Conservation (phyloP, 176 grass and related monocot species). For the Aegilops speltoides region DNA sequence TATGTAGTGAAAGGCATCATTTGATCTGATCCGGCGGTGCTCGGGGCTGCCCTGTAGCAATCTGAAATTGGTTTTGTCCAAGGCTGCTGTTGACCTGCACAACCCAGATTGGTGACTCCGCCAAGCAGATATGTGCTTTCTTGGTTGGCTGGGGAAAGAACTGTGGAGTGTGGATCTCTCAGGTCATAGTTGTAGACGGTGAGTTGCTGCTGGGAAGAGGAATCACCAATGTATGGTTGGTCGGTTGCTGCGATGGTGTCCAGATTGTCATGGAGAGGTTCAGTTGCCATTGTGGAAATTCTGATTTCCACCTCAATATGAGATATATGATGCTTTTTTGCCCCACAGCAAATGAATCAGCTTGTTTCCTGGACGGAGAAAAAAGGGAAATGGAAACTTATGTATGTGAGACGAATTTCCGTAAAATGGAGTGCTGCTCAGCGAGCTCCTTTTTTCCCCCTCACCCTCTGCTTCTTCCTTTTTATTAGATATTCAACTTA, state of each 20-base stretch:
- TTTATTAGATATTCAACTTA: no score
- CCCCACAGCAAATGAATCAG: neutral
- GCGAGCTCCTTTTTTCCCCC: neutral
- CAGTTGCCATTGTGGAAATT: constrained; percentile 18
- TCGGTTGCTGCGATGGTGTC: neutral
- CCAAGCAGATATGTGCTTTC: no score
- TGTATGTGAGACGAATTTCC: neutral
- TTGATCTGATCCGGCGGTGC: constrained; percentile 20
- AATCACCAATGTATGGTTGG: neutral
- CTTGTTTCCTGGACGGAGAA: neutral
- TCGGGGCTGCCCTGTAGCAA: neutral
- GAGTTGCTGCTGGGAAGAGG: no score
- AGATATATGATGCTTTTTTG: neutral
- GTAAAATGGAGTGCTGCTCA: neutral
- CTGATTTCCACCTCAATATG: neutral
- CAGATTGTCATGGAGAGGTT: neutral
- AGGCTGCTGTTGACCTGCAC: neutral
- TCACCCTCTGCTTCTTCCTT: no score
- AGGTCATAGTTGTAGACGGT: no score
- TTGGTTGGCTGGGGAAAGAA: no score
- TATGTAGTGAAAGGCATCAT: constrained; percentile 36
- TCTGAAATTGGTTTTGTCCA: neutral
- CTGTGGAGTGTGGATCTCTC: no score
- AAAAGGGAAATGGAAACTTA: neutral
- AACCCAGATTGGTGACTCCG: no score